These are phyloP conservation scores for Zygosaccharomyces sapae DNA, from an alignment of 1,139 yeast genomes.

Conservation along the genomic window DNA sequence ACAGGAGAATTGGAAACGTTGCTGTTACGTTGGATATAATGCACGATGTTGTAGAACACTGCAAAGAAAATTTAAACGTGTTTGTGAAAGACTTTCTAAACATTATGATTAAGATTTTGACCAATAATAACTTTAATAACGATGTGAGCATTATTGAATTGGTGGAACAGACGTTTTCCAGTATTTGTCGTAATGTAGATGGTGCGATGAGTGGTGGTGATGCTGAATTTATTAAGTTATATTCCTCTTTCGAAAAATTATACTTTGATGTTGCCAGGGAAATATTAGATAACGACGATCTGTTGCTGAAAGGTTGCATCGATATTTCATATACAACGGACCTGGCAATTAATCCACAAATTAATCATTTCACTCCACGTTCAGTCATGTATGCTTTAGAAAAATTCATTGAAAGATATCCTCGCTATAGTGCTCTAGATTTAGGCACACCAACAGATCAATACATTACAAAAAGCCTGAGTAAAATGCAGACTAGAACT, in stretches of 20 bases:
- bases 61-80: slow-evolving; percentile 78
- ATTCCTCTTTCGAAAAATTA: slow-evolving; percentile 38
- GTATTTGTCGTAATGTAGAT: slow-evolving; percentile 62
- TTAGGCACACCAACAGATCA: slow-evolving; percentile 17
- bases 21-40: slow-evolving; percentile 75
- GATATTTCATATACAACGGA: slow-evolving; percentile 31
- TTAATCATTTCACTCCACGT: slow-evolving; percentile 26
- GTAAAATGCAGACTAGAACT: slow-evolving; percentile 32
- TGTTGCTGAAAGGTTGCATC: slow-evolving; percentile 32
- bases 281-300: slow-evolving; percentile 30
- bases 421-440: slow-evolving; percentile 22
- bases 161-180: slow-evolving; percentile 36
- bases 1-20: slow-evolving; percentile 69
- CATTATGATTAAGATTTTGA: slow-evolving; percentile 39
- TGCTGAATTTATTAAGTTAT: slow-evolving; percentile 48
- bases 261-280: slow-evolving; percentile 28
- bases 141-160: slow-evolving; percentile 32
- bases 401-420: slow-evolving; percentile 29
- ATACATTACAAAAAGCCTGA: slow-evolving; percentile 26
- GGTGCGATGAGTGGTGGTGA: slow-evolving; percentile 72
- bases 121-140: slow-evolving; percentile 30
- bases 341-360: slow-evolving; percentile 31
- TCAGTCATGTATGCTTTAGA: slow-evolving; percentile 27
- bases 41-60: slow-evolving; percentile 63
- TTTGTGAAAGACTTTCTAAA: slow-evolving; percentile 61